These are phyloP conservation scores for Rhynchosporium graminicola DNA, from an alignment of 2,329 filamentous ascomycete species.

Conservation along the genomic window DNA sequence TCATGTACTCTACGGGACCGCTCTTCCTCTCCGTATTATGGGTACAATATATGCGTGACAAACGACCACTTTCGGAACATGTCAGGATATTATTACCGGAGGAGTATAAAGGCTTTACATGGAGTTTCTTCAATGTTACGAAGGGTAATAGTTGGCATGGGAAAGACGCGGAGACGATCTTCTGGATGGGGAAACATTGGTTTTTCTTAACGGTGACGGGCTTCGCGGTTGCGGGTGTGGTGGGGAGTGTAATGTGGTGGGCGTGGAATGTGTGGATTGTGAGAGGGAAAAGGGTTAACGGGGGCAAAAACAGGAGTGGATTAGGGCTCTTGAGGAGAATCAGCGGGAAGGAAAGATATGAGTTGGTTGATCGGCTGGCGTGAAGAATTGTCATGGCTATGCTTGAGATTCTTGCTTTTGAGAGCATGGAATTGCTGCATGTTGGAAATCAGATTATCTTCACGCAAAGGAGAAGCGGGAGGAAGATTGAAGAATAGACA, in stretches of 20 bases:
- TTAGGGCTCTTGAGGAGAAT: constrained; percentile 35
- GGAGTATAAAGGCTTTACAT: constrained; percentile 67
- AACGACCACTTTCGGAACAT: constrained; percentile 50
- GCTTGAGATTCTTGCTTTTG: neutral
- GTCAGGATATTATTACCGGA: constrained; percentile 69
- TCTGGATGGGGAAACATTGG: constrained; percentile 51
- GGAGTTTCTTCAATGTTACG: constrained; percentile 67
- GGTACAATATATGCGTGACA: constrained; percentile 67
- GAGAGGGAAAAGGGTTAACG: constrained; percentile 22
- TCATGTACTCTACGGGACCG: constrained; percentile 78
- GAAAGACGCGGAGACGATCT: constrained; percentile 49
- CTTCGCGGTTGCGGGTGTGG: constrained; percentile 38
- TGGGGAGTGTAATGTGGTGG: constrained; percentile 36
- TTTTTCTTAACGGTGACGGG: constrained; percentile 42
- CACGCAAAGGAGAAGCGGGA: neutral
- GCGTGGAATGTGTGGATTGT: constrained; percentile 37
- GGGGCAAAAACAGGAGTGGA: constrained; percentile 14
- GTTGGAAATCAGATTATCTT: neutral
- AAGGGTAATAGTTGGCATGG: constrained; percentile 51
- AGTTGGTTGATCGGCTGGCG: constrained; percentile 39
- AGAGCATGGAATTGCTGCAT: neutral
- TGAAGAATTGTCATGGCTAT: constrained; percentile 20
- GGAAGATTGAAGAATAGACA: neutral
- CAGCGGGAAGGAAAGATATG: constrained; percentile 36
- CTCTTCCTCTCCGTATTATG: constrained; percentile 75